Evolutionary conservation across 306 rosid genomes (phyloP).

Genomic region (Medicago lupulina): DNA sequence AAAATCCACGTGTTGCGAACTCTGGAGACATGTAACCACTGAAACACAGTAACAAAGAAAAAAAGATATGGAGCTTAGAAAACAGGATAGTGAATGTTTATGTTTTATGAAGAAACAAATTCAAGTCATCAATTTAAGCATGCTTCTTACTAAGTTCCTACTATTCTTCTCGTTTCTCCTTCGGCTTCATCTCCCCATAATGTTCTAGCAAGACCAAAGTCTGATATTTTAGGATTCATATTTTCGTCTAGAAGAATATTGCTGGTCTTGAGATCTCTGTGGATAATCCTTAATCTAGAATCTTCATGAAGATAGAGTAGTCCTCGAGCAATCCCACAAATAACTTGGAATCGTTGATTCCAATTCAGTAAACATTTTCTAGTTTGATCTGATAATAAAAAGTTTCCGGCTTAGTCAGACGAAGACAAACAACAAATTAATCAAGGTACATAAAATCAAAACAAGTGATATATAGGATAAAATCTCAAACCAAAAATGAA

Average conservation of each 20-base stretch:
- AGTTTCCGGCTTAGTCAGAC: constrained; percentile 8
- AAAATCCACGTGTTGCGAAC: constrained; percentile 56
- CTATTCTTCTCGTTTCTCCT: constrained; percentile 53
- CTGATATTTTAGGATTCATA: constrained; percentile 67
- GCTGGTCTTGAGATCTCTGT: constrained; percentile 62
- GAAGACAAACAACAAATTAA: background rate
- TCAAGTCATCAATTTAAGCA: background rate
- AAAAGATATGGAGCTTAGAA: background rate
- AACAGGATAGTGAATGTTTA: background rate
- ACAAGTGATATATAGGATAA: background rate
- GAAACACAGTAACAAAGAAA: background rate
- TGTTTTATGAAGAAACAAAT: background rate
- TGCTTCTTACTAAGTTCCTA: constrained; percentile 66
- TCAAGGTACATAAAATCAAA: background rate
- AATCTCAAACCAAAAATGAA: constrained; percentile 62
- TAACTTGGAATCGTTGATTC: constrained; percentile 55
- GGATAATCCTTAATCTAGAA: constrained; percentile 63
- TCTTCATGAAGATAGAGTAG: constrained; percentile 65
- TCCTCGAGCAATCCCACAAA: constrained; percentile 56
- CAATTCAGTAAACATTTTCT: constrained; percentile 43
- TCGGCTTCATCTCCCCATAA: constrained; percentile 52
- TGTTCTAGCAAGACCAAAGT: constrained; percentile 62
- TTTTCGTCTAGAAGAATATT: constrained; percentile 59
- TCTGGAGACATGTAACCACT: constrained; percentile 75
- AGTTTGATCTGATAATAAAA: constrained; percentile 38